These are phyloP conservation scores for Mitragyna speciosa DNA, from an alignment of 257 asterid genomes.

Conservation along the genomic window DNA sequence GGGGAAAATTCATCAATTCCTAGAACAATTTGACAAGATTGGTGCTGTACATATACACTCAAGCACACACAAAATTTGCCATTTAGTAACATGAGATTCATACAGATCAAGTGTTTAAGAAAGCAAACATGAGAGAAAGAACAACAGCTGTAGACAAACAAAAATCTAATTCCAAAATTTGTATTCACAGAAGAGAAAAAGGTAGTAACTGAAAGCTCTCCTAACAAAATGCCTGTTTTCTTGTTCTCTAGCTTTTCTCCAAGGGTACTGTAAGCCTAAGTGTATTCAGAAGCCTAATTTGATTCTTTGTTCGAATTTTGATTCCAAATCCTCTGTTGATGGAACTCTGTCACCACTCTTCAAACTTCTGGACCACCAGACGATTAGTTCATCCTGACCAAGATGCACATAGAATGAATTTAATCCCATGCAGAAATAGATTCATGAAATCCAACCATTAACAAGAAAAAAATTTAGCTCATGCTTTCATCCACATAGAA, in stretches of 20 bases:
- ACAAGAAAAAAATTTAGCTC: background rate
- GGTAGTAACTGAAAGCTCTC: too few species aligned
- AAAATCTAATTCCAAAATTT: background rate
- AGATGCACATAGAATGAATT: background rate
- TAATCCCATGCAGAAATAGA: background rate
- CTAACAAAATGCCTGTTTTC: background rate
- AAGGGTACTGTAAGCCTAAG: background rate
- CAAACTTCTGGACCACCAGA: constrained; percentile 68
- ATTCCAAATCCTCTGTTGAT: constrained; percentile 51
- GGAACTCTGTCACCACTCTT: constrained; percentile 63
- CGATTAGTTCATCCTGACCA: constrained; percentile 70
- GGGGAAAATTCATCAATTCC: background rate
- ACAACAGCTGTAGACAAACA: background rate
- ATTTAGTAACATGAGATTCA: background rate
- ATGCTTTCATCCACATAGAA: background rate
- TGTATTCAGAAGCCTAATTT: constrained; percentile 43
- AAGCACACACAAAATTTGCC: background rate
- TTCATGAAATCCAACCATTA: background rate
- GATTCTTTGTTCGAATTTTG: constrained; percentile 38
- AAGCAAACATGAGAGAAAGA: background rate
- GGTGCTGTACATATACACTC: background rate
- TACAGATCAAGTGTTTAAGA: background rate
- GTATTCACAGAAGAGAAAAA: background rate
- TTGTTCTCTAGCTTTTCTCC: background rate
- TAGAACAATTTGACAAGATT: background rate